These are phyloP conservation scores for Phytophthora ohioensis DNA, from an alignment of 352 stramenopile species.

Conservation along the genomic window DNA sequence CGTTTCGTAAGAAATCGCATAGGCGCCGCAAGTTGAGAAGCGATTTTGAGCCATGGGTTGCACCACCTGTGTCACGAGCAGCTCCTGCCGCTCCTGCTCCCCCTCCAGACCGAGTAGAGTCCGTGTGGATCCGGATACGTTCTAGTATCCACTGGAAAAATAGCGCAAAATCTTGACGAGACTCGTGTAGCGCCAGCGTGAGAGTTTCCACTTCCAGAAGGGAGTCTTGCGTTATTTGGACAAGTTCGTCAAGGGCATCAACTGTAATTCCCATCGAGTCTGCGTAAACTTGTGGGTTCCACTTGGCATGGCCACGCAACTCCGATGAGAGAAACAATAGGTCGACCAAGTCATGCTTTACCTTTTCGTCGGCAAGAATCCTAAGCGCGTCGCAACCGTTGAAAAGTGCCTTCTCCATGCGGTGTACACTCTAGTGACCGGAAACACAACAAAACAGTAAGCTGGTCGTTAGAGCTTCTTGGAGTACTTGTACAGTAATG, in stretches of 20 bases:
- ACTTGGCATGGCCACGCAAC: constrained; percentile 61
- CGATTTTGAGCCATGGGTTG: constrained; percentile 42
- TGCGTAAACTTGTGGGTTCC: constrained; percentile 45
- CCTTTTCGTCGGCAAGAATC: constrained; percentile 38
- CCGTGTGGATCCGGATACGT: constrained; percentile 71
- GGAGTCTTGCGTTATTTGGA: constrained; percentile 42
- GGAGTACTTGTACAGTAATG: too few relatives aligned
- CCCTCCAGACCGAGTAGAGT: constrained; percentile 22
- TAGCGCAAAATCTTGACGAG: constrained; percentile 64
- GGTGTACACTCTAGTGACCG: constrained; percentile 54
- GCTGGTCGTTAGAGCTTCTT: too few relatives aligned
- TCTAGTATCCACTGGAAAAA: constrained; percentile 75
- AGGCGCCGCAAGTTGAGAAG: constrained; percentile 68
- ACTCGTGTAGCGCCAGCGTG: constrained; percentile 56
- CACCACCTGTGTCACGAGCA: not conserved
- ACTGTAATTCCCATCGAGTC: constrained; percentile 51
- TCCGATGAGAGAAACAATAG: constrained; percentile 63
- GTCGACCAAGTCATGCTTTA: constrained; percentile 50
- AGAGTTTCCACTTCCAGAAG: constrained; percentile 59
- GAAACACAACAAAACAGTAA: not conserved
- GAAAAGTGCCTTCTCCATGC: constrained; percentile 64
- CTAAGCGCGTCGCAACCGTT: constrained; percentile 52
- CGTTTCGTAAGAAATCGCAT: constrained; percentile 61
- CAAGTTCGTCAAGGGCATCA: constrained; percentile 45
- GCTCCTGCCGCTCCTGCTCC: not conserved